Conservation (phyloP, 306 rosid species). For the Pterocarpus macrocarpus region DNA sequence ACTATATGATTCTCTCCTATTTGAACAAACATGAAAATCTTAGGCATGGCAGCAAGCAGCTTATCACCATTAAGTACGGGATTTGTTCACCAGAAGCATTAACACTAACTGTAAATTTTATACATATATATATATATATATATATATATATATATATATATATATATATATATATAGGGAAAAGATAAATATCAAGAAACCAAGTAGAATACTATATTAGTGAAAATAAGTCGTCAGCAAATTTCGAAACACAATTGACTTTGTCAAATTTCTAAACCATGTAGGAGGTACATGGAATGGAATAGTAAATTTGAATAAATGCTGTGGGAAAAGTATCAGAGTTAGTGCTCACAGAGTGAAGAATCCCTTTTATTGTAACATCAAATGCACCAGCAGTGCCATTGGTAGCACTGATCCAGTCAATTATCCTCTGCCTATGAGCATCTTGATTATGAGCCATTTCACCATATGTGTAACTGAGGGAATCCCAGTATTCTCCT, state of each 20-base stretch:
- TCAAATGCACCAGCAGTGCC: constrained; percentile 91
- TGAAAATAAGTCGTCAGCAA: not conserved
- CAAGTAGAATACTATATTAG: not conserved
- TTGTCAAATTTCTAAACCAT: not conserved
- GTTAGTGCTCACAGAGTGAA: constrained; percentile 75
- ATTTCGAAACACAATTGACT: not conserved
- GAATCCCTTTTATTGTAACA: constrained; percentile 92
- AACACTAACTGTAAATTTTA: not conserved
- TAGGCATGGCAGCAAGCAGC: constrained; percentile 29
- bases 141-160: too few relatives aligned
- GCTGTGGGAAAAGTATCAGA: constrained; percentile 6
- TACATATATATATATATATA: too few relatives aligned
- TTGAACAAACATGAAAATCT: constrained; percentile 3
- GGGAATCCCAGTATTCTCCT: constrained; percentile 96
- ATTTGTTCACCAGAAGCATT: not conserved
- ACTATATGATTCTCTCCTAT: not conserved
- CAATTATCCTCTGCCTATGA: constrained; percentile 90
- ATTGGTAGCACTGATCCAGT: constrained; percentile 83
- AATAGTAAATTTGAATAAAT: constrained; percentile 27
- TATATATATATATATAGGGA: not conserved
- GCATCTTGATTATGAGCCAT: constrained; percentile 92
- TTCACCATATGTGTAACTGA: constrained; percentile 70
- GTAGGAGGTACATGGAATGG: constrained; percentile 2
- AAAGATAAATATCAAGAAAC: not conserved
- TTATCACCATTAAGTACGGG: not conserved